These are phyloP conservation scores for Tubosaeta brunneosetosa DNA, from an alignment of 768 basidiomycete genomes.

Conservation along the genomic window DNA sequence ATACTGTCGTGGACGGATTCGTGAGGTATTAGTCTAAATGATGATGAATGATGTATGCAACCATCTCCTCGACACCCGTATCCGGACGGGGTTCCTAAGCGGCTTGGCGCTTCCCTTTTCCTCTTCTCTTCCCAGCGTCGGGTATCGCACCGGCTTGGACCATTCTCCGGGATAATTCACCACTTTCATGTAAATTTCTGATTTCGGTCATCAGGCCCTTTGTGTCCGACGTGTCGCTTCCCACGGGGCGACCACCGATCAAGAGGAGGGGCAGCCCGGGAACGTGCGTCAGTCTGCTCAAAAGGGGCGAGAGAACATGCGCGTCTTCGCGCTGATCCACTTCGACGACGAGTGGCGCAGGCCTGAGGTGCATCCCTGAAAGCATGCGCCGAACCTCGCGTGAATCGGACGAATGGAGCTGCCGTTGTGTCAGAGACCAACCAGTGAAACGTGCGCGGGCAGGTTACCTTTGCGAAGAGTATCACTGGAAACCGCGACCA, in stretches of 20 bases:
- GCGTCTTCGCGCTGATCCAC: constrained; percentile 72
- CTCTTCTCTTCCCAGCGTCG: constrained; percentile 51
- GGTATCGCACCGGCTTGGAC: constrained; percentile 54
- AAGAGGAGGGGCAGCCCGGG: constrained; percentile 62
- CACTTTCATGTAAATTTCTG: constrained; percentile 43
- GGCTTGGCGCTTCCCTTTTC: constrained; percentile 25
- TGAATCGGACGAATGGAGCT: constrained; percentile 62
- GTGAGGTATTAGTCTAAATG: constrained; percentile 5
- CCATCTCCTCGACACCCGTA: not conserved
- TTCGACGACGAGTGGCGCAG: constrained; percentile 63
- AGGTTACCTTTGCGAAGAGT: constrained; percentile 62
- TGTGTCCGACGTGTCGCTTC: constrained; percentile 24
- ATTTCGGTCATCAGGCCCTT: constrained; percentile 41
- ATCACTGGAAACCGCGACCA: constrained; percentile 75
- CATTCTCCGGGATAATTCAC: constrained; percentile 49
- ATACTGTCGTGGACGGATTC: not conserved
- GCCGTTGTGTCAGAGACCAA: not conserved
- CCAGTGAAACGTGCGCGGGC: constrained; percentile 9
- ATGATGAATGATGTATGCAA: not conserved
- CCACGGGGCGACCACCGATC: constrained; percentile 58
- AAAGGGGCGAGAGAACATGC: constrained; percentile 54
- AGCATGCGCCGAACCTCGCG: constrained; percentile 65
- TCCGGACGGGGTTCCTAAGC: constrained; percentile 7
- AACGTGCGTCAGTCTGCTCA: constrained; percentile 54
- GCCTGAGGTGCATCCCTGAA: constrained; percentile 50